phyloP scores from a whole-genome alignment of 352 stramenopile genomes.

The Phytophthora sansomeana region DNA sequence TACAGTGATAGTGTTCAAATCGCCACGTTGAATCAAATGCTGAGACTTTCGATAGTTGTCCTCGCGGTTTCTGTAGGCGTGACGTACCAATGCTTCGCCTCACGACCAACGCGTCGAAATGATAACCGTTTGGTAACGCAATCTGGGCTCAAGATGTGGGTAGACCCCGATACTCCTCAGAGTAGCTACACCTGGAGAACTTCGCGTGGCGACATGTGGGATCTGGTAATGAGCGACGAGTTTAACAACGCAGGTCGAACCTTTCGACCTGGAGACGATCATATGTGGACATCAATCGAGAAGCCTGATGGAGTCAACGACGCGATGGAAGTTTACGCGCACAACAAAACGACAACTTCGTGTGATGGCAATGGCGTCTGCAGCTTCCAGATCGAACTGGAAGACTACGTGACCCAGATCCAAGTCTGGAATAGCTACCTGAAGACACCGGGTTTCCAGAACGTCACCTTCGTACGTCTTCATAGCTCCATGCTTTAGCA shows the following conservation, averaged over 20 bases:
- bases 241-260: conserved; percentile 87
- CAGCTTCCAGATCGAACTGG: conserved; percentile 51
- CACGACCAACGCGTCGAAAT: conserved; percentile 7
- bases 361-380: conserved; percentile 40
- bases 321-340: conserved; percentile 93
- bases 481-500: conserved; percentile 46
- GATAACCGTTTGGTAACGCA: conserved; percentile 36
- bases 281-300: conserved; percentile 92
- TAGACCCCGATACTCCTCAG: conserved; percentile 54
- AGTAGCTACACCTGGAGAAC: conserved; percentile 36
- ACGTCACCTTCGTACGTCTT: conserved; percentile 50
- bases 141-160: conserved; percentile 57
- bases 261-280: conserved; percentile 91
- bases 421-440: conserved; percentile 59
- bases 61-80: conserved; percentile 6
- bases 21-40: not conserved
- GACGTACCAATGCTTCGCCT: not conserved
- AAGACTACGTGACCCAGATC: conserved; percentile 38
- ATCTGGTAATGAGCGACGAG: conserved; percentile 96
- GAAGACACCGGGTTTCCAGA: conserved; percentile 42
- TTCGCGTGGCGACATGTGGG: conserved; percentile 67
- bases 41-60: conserved; percentile 10
- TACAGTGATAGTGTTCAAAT: conserved; percentile 1
- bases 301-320: conserved; percentile 93
- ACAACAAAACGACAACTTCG: conserved; percentile 68